A percentile compares a stretch with the other conserved stretches of the same genome.
These are phyloP conservation scores for Pythium utonaiense DNA, from an alignment of 352 stramenopile genomes.

Conservation along the genomic window DNA sequence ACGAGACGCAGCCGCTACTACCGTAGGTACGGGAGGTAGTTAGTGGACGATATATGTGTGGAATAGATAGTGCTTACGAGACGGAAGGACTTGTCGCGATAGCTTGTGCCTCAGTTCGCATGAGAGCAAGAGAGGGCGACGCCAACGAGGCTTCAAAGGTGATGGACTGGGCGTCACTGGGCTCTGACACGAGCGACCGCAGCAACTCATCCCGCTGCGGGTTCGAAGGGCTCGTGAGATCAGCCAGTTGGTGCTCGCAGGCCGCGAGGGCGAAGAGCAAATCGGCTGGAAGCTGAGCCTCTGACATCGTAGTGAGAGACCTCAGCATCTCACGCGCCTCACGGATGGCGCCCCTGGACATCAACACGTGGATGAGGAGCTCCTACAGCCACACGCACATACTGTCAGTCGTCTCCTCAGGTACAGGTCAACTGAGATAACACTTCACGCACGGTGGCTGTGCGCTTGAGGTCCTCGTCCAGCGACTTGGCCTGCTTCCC, in stretches of 20 bases:
- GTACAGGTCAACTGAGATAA: neutral
- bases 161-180: neutral
- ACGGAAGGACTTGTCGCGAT: neutral
- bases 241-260: neutral
- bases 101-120: neutral
- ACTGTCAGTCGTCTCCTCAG: neutral
- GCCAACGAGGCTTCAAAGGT: too few species aligned
- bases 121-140: neutral
- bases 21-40: neutral
- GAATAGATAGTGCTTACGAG: neutral
- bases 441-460: neutral
- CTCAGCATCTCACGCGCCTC: too few species aligned
- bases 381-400: neutral
- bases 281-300: neutral
- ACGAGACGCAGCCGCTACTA: neutral
- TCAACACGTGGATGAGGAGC: too few species aligned
- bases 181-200: neutral
- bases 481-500: slow-evolving; percentile 33
- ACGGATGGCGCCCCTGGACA: slow-evolving; percentile 40
- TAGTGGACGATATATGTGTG: too few species aligned
- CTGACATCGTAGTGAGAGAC: too few species aligned
- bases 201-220: neutral
- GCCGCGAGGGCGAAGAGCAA: neutral
- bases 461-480: neutral
- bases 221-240: neutral